phyloP scores from a whole-genome alignment of 768 basidiomycete genomes.

The Suillus tomentosus region DNA sequence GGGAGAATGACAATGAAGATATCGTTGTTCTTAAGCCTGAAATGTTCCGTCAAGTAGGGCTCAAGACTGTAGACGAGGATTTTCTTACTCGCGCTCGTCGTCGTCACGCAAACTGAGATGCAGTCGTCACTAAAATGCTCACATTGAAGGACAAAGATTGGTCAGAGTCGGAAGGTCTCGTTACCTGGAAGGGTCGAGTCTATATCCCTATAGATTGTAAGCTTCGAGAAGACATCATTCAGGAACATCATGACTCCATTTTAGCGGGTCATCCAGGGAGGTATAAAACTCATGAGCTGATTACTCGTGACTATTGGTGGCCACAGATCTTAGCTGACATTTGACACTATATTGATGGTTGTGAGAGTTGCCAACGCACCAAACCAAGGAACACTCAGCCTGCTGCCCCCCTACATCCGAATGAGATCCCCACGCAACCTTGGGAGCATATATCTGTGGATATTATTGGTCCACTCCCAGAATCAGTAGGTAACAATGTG shows the following conservation, averaged over 20 bases:
- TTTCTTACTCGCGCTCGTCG: not conserved
- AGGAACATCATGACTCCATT: no score
- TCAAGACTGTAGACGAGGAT: not conserved
- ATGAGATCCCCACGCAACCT: constrained; percentile 5
- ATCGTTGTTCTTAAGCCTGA: constrained; percentile 19
- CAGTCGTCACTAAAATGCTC: not conserved
- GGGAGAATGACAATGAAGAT: constrained; percentile 23
- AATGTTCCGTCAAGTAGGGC: constrained; percentile 7
- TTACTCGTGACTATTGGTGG: constrained; percentile 23
- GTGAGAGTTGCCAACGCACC: constrained; percentile 13
- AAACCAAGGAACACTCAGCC: constrained; percentile 5
- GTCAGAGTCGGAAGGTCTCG: no score
- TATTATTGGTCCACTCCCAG: constrained; percentile 35
- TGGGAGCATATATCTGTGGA: constrained; percentile 38
- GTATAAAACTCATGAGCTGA: constrained; percentile 15
- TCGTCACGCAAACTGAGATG: not conserved
- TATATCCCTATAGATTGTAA: no score
- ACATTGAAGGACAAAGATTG: not conserved
- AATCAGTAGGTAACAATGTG: constrained; percentile 31
- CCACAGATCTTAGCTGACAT: constrained; percentile 15
- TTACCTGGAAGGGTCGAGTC: no score
- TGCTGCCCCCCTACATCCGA: constrained; percentile 39
- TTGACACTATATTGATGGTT: constrained; percentile 11
- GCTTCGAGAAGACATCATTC: no score
- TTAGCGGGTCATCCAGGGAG: constrained; percentile 5